phyloP scores from a whole-genome alignment of 345 rosid species.

The Viola odorata region DNA sequence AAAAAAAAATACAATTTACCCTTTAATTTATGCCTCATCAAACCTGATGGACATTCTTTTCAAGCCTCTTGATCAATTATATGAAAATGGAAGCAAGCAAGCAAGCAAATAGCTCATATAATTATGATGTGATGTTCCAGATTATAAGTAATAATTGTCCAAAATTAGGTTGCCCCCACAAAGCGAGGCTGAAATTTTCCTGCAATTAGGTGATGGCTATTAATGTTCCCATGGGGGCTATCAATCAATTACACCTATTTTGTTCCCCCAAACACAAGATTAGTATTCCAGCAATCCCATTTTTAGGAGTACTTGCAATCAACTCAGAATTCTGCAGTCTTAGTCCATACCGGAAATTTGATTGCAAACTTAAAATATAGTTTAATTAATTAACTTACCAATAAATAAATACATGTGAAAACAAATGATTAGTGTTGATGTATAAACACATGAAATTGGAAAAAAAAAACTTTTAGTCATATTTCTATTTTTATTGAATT shows the following conservation, averaged over 20 bases:
- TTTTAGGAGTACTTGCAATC: constrained; percentile 20
- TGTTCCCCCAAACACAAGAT: constrained; percentile 5
- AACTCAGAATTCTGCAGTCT: constrained; percentile 16
- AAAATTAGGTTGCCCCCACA: background rate
- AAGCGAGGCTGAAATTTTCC: background rate
- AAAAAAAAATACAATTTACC: too few species aligned
- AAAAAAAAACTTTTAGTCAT: too few species aligned
- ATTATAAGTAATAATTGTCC: background rate
- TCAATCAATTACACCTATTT: background rate
- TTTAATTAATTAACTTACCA: constrained; percentile 3
- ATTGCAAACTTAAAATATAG: background rate
- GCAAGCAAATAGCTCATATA: background rate
- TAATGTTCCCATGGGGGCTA: background rate
- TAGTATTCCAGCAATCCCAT: constrained; percentile 3
- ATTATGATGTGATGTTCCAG: background rate
- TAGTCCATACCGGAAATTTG: constrained; percentile 18
- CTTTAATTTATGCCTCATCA: too few species aligned
- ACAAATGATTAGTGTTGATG: constrained; percentile 16
- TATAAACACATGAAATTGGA: too few species aligned
- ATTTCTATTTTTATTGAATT: too few species aligned
- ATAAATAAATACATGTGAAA: constrained; percentile 34
- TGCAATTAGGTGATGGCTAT: background rate
- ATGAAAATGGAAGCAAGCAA: background rate
- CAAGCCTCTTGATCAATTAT: too few species aligned
- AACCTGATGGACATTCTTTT: too few species aligned